Conservation (phyloP, 192 early-diverging fungal genomes). For the Chytriomyces sp. region DNA sequence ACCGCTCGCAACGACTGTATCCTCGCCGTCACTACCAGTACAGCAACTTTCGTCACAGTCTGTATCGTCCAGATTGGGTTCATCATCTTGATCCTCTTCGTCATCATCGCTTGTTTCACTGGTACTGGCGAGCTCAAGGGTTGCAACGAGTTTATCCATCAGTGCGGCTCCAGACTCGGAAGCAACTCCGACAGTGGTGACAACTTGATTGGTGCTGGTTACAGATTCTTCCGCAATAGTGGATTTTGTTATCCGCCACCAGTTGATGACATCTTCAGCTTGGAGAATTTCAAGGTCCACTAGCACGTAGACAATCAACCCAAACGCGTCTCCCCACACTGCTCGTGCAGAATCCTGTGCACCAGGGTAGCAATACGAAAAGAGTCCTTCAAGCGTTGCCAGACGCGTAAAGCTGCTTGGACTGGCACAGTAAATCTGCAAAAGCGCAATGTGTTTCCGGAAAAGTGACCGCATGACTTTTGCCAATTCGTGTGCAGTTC, state of each 20-base stretch:
- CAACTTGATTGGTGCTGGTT: too few relatives aligned
- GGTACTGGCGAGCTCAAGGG: not conserved
- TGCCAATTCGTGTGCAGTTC: slow-evolving; percentile 5
- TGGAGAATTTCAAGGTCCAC: slow-evolving; percentile 17
- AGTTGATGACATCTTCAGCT: slow-evolving; percentile 5
- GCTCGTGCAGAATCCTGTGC: not conserved
- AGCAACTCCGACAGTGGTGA: not conserved
- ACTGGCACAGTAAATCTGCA: slow-evolving; percentile 8
- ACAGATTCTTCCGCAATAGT: too few relatives aligned
- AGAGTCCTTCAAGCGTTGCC: slow-evolving; percentile 3
- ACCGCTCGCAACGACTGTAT: not conserved
- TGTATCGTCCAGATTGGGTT: not conserved
- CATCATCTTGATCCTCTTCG: slow-evolving; percentile 11
- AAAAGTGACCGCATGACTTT: not conserved
- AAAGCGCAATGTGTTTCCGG: slow-evolving; percentile 3
- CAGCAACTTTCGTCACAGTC: slow-evolving; percentile 12
- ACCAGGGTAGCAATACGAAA: not conserved
- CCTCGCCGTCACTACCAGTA: not conserved
- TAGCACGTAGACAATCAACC: slow-evolving; percentile 21
- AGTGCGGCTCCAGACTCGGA: not conserved
- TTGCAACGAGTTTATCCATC: slow-evolving; percentile 12
- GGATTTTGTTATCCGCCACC: slow-evolving; percentile 1
- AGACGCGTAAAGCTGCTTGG: not conserved
- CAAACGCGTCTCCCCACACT: slow-evolving; percentile 5
- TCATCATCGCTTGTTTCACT: not conserved